Conservation (phyloP, 176 grass and related monocot species). For the Triticum aestivum region IWGSC_CS_RefSeq_v2.1 NC_057805.1:88480857-88481356, state of each 20-base stretch:
- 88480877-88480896: neutral
- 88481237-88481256: neutral
- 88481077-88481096: conserved; percentile 20
- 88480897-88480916: conserved; percentile 3
- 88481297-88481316: neutral
- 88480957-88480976: too few relatives aligned
- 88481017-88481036: neutral
- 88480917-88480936: conserved; percentile 9
- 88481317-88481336: neutral
- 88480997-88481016: conserved; percentile 15
- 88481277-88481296: neutral
- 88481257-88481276: neutral
- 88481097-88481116: conserved; percentile 22
- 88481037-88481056: too few relatives aligned
- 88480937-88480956: neutral
- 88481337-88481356: neutral
- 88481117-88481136: conserved; percentile 19
- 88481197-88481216: neutral
- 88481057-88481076: conserved; percentile 3
- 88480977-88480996: too few relatives aligned
- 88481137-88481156: neutral
- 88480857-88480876: neutral
- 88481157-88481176: neutral
- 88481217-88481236: neutral
- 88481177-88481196: neutral